These are phyloP conservation scores for Camillea tinctor DNA, from an alignment of 2,329 filamentous ascomycete genomes.

Conservation along the genomic window DNA sequence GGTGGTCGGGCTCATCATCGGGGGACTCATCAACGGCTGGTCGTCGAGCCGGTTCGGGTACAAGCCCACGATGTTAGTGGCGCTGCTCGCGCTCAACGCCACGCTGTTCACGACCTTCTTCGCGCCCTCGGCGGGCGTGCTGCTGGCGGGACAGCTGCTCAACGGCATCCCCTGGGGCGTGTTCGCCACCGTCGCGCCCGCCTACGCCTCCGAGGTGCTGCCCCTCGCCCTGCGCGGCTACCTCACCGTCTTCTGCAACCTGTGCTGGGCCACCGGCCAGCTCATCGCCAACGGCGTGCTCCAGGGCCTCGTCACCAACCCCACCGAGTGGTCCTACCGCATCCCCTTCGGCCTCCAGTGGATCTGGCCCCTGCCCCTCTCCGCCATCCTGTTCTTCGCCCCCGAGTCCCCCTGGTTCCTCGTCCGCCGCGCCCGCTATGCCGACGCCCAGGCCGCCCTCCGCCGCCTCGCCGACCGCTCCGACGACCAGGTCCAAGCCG, in stretches of 20 bases:
- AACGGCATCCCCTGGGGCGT: conserved; percentile 36
- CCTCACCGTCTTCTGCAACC: conserved; percentile 37
- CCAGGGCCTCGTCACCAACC: conserved; percentile 30
- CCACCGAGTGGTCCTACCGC: conserved; percentile 36
- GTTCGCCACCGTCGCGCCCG: conserved; percentile 36
- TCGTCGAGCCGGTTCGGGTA: conserved; percentile 37
- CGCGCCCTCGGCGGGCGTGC: conserved; percentile 27
- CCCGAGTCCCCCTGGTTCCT: conserved; percentile 25
- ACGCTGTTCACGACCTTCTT: conserved; percentile 41
- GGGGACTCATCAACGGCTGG: conserved; percentile 39
- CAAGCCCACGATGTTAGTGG: conserved; percentile 35
- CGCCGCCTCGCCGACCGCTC: conserved; percentile 20
- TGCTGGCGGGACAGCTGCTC: conserved; percentile 35
- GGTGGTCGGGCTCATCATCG: conserved; percentile 39
- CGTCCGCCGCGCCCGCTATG: conserved; percentile 31
- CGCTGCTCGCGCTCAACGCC: conserved; percentile 30
- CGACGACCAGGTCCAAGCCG: conserved; percentile 31
- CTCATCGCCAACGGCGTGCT: conserved; percentile 37
- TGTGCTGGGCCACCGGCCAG: conserved; percentile 44
- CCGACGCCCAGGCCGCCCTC: conserved; percentile 31
- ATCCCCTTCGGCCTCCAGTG: conserved; percentile 41
- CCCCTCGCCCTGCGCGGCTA: conserved; percentile 38
- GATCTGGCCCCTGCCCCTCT: conserved; percentile 37
- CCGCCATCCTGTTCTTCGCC: conserved; percentile 32
- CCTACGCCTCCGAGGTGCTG: conserved; percentile 39